Conservation (phyloP, 495 filamentous ascomycete genomes). For the Trichoderma orchidacearum region DNA sequence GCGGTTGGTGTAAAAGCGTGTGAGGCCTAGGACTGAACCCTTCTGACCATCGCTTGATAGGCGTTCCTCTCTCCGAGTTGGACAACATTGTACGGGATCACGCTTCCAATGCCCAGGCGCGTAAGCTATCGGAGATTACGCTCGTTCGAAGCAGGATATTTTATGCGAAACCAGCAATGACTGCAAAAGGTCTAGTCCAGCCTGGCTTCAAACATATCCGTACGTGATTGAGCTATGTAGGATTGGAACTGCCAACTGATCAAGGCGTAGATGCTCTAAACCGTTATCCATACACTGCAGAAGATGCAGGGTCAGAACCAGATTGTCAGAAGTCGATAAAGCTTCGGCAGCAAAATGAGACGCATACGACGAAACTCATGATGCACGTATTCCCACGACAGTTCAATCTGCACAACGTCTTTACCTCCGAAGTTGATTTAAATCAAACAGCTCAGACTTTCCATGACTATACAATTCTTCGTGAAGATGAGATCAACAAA, state of each 20-base stretch:
- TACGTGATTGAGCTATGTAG: constrained; percentile 29
- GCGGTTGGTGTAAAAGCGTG: constrained; percentile 37
- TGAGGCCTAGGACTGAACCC: neutral
- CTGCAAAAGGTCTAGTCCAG: constrained; percentile 46
- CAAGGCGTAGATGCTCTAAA: constrained; percentile 63
- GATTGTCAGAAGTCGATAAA: neutral
- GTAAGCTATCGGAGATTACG: constrained; percentile 43
- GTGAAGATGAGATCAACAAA: constrained; percentile 65
- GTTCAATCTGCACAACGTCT: constrained; percentile 85
- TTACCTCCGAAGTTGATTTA: constrained; percentile 50
- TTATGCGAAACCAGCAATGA: constrained; percentile 61
- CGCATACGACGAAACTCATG: constrained; percentile 58
- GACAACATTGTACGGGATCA: constrained; percentile 6
- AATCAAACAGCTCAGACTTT: constrained; percentile 54
- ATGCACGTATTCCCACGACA: constrained; percentile 91
- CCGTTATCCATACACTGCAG: constrained; percentile 38
- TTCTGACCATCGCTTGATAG: constrained; percentile 2
- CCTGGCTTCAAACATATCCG: constrained; percentile 73
- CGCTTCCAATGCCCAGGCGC: neutral
- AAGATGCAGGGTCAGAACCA: neutral
- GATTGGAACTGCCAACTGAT: neutral
- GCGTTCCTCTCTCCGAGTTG: constrained; percentile 21
- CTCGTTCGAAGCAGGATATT: constrained; percentile 80
- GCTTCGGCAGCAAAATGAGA: constrained; percentile 12
- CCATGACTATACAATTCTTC: constrained; percentile 69